A percentile compares a stretch with the other conserved stretches of the same genome.
Conservation (phyloP, 1,284 basidiomycete species). For the Microstroma glucosiphilum region DNA sequence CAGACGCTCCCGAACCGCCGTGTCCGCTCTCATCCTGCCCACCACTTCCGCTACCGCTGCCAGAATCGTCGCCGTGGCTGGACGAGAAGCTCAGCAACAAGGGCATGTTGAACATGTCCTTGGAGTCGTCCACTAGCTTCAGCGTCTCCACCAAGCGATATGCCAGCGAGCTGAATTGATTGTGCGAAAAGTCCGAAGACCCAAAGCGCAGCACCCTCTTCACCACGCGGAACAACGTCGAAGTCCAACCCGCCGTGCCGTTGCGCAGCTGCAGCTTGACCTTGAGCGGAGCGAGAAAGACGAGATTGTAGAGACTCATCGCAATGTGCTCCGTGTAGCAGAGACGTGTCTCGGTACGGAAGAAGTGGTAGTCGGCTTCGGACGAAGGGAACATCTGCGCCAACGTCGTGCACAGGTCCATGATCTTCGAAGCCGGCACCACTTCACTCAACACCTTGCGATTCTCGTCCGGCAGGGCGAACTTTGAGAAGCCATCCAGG, state of each 20-base stretch:
- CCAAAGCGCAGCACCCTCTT: slow-evolving; percentile 42
- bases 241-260: slow-evolving; percentile 50
- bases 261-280: slow-evolving; percentile 65
- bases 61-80: slow-evolving; percentile 1
- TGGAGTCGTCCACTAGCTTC: slow-evolving; percentile 72
- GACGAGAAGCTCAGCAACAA: slow-evolving; percentile 35
- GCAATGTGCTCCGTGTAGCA: slow-evolving; percentile 71
- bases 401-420: slow-evolving; percentile 64
- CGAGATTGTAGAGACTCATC: slow-evolving; percentile 75
- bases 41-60: background rate
- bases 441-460: slow-evolving; percentile 65
- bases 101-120: slow-evolving; percentile 66
- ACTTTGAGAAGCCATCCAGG: slow-evolving; percentile 71
- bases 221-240: slow-evolving; percentile 53
- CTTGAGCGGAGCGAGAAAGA: slow-evolving; percentile 70
- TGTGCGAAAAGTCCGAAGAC: slow-evolving; percentile 58
- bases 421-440: slow-evolving; percentile 61
- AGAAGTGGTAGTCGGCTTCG: slow-evolving; percentile 68
- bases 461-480: slow-evolving; percentile 72
- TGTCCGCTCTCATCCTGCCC: background rate
- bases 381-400: slow-evolving; percentile 74
- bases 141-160: slow-evolving; percentile 75
- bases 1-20: background rate
- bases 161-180: slow-evolving; percentile 61
- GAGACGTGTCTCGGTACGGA: slow-evolving; percentile 64